Evolutionary conservation across 176 grass and related monocot genomes (phyloP).

Genomic region (Cenchrus americanus): DNA sequence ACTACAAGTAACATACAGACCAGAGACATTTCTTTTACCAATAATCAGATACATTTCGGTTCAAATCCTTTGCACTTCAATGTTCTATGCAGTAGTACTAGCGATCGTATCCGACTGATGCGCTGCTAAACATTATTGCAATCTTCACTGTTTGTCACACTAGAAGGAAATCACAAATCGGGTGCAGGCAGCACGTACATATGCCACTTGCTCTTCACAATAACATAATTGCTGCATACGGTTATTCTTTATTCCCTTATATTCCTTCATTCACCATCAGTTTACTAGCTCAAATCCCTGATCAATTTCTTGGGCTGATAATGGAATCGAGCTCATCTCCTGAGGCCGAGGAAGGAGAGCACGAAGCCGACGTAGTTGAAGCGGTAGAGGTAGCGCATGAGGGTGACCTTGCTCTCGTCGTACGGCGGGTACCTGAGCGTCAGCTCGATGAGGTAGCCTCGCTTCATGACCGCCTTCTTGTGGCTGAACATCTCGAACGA

Average conservation of each 20-base stretch:
- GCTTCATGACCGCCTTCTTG: constrained; percentile 67
- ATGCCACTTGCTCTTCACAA: background rate
- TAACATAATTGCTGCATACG: background rate
- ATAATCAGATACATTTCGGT: background rate
- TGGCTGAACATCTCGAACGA: constrained; percentile 95
- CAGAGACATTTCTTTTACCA: background rate
- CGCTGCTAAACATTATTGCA: background rate
- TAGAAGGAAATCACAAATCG: background rate
- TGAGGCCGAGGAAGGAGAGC: constrained; percentile 65
- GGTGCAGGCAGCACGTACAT: background rate
- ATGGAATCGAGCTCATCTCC: constrained; percentile 24
- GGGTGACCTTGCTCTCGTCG: constrained; percentile 67
- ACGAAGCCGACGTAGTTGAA: constrained; percentile 66
- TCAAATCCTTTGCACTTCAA: background rate
- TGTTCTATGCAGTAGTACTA: background rate
- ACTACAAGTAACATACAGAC: background rate
- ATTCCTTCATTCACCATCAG: background rate
- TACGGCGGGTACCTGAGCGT: constrained; percentile 82
- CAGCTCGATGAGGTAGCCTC: constrained; percentile 70
- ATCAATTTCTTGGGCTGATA: no score
- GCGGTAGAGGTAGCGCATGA: constrained; percentile 64
- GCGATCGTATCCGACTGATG: background rate
- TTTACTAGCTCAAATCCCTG: background rate
- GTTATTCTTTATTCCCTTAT: background rate
- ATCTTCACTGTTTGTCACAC: background rate